Evolutionary conservation across 768 basidiomycete species (phyloP), one percentile per base, ranked within the genome.

Genomic region (Macrolepiota fuliginosa): DNA sequence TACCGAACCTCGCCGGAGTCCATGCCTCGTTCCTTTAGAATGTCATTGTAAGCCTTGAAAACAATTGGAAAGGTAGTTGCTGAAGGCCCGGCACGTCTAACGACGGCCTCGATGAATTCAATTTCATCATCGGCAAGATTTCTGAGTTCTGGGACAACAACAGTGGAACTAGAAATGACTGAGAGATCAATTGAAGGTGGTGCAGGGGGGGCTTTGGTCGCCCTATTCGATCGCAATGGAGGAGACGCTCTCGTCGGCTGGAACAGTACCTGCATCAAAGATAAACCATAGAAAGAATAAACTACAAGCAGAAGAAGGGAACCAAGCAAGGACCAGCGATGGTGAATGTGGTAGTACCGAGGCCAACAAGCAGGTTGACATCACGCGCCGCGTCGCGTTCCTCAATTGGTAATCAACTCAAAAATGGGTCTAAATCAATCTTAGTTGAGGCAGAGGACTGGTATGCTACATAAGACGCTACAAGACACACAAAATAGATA

Each of bases 31-130:
- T 90, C 88, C 61, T 83, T 81, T 24, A 94, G 75, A 22, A 93
- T 83, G 60, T 90, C 87, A 68, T 88, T 91, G 73, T 95, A 94
- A 0, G 92, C 89, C 69, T 90, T 92, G 79, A 92, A 87, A n/a
- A 93, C 83, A 4, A 84, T 82, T 40, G 91, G 78, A 68, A 94
- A 94, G 0, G 89, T 89, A 3, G 89, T 89, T 15, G 91, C 88
- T 9, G 80, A 75, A 7, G 84, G 76, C 4, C 87, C 81, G 46
- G 89, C 91, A 56, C 88, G 85, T 61, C 76, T 69, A 27, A 95
- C 84, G 12, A 95, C 89, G 24, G 84, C 83, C 64, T 94, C 89
- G 49, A 95, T 78, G 65, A 94, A 81, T 50, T 84, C 80, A 63
- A 93, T 78, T 68, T 94, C 90, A 49, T 78, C 71, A 6, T 69